A percentile compares a stretch with the other conserved stretches of the same genome.
Conservation (phyloP, 1,284 basidiomycete genomes). For the Earliella scabrosa region DNA sequence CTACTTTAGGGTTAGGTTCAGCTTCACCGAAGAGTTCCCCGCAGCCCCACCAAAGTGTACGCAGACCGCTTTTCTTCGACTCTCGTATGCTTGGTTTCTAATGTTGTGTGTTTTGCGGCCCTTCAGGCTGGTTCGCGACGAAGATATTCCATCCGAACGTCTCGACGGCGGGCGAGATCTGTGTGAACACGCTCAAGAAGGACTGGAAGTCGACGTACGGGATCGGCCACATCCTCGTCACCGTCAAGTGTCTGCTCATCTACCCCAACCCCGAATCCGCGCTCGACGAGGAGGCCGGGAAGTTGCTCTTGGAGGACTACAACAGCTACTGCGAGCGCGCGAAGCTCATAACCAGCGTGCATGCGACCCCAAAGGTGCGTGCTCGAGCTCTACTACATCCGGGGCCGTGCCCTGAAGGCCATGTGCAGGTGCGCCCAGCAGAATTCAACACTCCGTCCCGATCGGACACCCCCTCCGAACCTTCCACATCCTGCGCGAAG, state of each 20-base stretch:
- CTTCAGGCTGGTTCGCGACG: constrained; percentile 82
- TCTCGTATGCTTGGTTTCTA: constrained; percentile 3
- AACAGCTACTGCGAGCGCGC: constrained; percentile 84
- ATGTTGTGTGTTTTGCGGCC: constrained; percentile 7
- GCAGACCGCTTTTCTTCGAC: constrained; percentile 30
- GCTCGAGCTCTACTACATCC: not conserved
- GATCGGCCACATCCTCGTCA: constrained; percentile 88
- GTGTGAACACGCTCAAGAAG: constrained; percentile 97
- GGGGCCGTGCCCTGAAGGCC: not conserved
- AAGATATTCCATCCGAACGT: constrained; percentile 99
- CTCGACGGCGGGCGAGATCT: constrained; percentile 89
- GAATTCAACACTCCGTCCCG: constrained; percentile 65
- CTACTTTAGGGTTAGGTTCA: constrained; percentile 88
- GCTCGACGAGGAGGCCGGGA: constrained; percentile 93
- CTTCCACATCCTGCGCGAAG: constrained; percentile 20
- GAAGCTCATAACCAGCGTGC: constrained; percentile 83
- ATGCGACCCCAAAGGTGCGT: constrained; percentile 68
- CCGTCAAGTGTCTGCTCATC: constrained; percentile 93
- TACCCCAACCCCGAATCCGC: constrained; percentile 97
- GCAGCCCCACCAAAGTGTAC: constrained; percentile 90
- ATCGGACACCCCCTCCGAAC: constrained; percentile 29
- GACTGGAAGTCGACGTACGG: constrained; percentile 95
- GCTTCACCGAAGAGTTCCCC: constrained; percentile 90
- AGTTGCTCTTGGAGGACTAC: constrained; percentile 88
- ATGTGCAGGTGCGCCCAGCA: constrained; percentile 54